Conservation (phyloP, 768 basidiomycete genomes). For the Auricularia sp. region DNA sequence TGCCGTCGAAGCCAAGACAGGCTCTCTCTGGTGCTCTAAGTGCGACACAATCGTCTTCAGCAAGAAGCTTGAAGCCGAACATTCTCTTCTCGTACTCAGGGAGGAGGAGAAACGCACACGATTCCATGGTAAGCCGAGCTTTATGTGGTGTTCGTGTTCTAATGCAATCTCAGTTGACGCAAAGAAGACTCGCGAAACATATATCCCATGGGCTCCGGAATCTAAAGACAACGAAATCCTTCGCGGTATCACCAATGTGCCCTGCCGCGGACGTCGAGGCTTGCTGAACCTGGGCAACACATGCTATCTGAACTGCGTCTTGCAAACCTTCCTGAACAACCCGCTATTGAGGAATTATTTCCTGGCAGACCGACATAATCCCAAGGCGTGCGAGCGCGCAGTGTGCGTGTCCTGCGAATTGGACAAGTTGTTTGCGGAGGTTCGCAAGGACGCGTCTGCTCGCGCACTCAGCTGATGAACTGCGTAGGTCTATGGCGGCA, state of each 20-base stretch:
- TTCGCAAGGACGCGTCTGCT: slow-evolving; percentile 15
- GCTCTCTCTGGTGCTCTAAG: slow-evolving; percentile 59
- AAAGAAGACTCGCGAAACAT: slow-evolving; percentile 36
- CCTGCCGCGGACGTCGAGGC: slow-evolving; percentile 74
- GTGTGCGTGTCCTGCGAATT: slow-evolving; percentile 88
- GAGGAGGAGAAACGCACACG: slow-evolving; percentile 52
- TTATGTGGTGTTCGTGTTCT: slow-evolving; percentile 16
- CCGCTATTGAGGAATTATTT: slow-evolving; percentile 84
- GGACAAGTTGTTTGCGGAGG: slow-evolving; percentile 77
- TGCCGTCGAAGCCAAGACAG: slow-evolving; percentile 64
- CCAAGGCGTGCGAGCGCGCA: slow-evolving; percentile 45
- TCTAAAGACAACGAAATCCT: slow-evolving; percentile 34
- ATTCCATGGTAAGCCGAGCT: slow-evolving; percentile 40
- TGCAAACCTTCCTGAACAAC: slow-evolving; percentile 85
- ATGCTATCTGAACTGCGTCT: slow-evolving; percentile 86
- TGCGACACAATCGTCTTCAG: slow-evolving; percentile 74
- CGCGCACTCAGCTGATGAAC: slow-evolving; percentile 1
- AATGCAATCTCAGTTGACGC: slow-evolving; percentile 17
- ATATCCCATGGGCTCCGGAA: slow-evolving; percentile 38
- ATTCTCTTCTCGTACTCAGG: slow-evolving; percentile 33
- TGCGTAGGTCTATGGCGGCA: slow-evolving; percentile 33
- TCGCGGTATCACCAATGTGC: slow-evolving; percentile 37
- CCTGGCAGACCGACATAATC: slow-evolving; percentile 83
- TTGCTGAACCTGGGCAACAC: slow-evolving; percentile 85
- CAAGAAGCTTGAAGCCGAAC: slow-evolving; percentile 35